Conservation (phyloP, 73 alveolate species). For the Paramecium tetraurelia region DNA sequence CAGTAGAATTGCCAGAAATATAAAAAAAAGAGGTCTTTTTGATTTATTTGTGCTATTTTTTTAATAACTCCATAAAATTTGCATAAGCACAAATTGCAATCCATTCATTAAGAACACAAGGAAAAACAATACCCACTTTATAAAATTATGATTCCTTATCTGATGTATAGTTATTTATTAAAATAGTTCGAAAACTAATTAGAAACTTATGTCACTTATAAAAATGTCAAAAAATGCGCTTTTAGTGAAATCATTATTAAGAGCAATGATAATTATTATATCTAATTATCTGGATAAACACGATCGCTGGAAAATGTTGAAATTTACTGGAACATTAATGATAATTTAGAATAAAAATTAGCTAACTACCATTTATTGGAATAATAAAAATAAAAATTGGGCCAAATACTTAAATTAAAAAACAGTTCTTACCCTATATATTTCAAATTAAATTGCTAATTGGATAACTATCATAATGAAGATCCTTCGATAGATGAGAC, state of each 20-base stretch:
- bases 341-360: not conserved
- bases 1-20: not conserved
- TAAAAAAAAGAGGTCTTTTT: not conserved
- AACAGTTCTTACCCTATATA: not conserved
- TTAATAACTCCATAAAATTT: not conserved
- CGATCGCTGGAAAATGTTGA: not conserved
- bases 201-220: not conserved
- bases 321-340: not conserved
- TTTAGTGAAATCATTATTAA: not conserved
- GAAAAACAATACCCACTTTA: not conserved
- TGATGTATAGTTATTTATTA: not conserved
- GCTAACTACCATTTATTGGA: not conserved
- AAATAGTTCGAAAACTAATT: not conserved
- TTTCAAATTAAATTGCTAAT: not conserved
- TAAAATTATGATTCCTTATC: not conserved
- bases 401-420: not conserved
- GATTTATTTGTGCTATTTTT: not conserved
- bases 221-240: not conserved
- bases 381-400: not conserved
- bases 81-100: not conserved
- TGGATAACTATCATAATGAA: not conserved
- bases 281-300: not conserved
- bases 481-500: not conserved
- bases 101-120: not conserved
- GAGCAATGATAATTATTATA: not conserved